Conservation (phyloP, 2,329 filamentous ascomycete genomes). For the Diplodia corticola region DNA sequence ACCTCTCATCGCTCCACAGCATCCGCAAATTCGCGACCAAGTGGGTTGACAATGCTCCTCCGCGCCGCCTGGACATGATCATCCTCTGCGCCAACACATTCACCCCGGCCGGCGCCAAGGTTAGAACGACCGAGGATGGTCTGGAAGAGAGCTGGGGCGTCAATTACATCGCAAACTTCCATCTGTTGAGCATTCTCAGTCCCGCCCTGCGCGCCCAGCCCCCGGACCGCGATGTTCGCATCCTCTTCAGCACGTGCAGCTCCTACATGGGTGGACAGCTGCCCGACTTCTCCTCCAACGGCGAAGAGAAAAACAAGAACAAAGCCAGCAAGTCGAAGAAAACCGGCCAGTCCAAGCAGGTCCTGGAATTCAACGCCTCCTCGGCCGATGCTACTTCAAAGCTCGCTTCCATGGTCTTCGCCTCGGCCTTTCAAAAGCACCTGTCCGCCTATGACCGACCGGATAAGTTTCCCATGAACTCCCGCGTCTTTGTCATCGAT, state of each 20-base stretch:
- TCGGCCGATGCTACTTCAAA: constrained; percentile 53
- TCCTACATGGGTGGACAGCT: constrained; percentile 80
- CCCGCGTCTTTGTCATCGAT: constrained; percentile 82
- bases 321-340: constrained; percentile 26
- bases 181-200: constrained; percentile 85
- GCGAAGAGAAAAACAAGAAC: constrained; percentile 54
- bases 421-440: constrained; percentile 88
- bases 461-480: constrained; percentile 77
- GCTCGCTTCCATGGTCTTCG: constrained; percentile 85
- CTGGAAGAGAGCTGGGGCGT: constrained; percentile 90
- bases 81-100: constrained; percentile 81
- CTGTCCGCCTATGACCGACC: constrained; percentile 80
- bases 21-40: constrained; percentile 92
- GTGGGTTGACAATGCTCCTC: constrained; percentile 95
- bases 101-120: constrained; percentile 65
- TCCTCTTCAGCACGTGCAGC: constrained; percentile 84
- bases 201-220: constrained; percentile 90
- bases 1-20: constrained; percentile 83
- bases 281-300: constrained; percentile 53
- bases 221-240: constrained; percentile 86
- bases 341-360: constrained; percentile 20
- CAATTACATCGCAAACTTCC: constrained; percentile 95
- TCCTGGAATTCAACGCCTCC: constrained; percentile 45
- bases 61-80: constrained; percentile 84
- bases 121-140: constrained; percentile 69